Base-by-base conservation (phyloP, 805 yeast species). In the Candida koratica region DNA sequence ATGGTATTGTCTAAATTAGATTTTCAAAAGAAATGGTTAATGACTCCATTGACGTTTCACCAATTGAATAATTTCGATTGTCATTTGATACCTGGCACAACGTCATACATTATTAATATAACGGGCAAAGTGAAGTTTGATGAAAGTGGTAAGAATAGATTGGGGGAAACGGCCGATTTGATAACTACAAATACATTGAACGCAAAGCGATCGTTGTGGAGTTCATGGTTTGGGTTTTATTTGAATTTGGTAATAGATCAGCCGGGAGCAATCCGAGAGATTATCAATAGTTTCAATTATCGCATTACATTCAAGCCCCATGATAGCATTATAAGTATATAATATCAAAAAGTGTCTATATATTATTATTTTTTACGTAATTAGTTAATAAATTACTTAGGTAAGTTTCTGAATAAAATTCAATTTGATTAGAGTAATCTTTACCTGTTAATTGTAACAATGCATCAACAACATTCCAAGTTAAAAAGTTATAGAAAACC, bases 401-500 rank as follows among this genome's bases (percentile, higher is more conserved):
- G 36, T 54, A 63, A 13, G 39, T 39, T 14, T 42, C 43, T 0
- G 70, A 61, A 43, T 66, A 67, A 31, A 51, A 46, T 12, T 50
- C 47, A 10, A 44, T 32, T n/a, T 45, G 22, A 2, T 31, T 42
- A 2, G 38, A 27, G 14, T 32, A 33, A 15, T 46, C 46, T n/a
- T 47, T 47, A 32, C 52, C 53, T 4, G 56, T 54, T 18, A 67
- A 41, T 25, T 52, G 51, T 13, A 50, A 30, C 22, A 67, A 43
- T 0, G 69, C 72, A 43, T 53, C 48, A 6, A 52, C 13, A 10
- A 67, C 45, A 36, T 65, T 61, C n/a, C 57, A 48, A 5, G 58
- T 46, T 24, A 90, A 73, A 54, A 88, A 93, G 47, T 81, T 84
- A 55, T 85, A 83, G 56, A 81, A 89, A 0, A 90, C 77, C 18